Base-by-base conservation (phyloP, 2,329 filamentous ascomycete species). In the Blumeria graminis region DNA sequence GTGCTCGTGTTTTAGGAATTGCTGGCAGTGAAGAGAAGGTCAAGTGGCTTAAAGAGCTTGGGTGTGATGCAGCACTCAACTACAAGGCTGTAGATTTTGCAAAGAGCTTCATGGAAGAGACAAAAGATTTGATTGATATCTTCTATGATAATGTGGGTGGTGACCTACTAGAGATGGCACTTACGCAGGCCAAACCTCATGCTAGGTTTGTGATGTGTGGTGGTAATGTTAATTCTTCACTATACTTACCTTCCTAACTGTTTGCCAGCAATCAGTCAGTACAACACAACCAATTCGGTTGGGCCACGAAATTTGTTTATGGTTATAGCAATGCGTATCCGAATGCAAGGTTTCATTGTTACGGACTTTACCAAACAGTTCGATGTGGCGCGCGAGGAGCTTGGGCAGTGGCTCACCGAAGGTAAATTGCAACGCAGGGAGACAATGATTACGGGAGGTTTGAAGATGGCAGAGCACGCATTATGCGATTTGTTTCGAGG, bases 71-170 rank as follows among this genome's bases (percentile, higher is more conserved):
- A 9, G 81, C 78, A 0, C 63, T 86, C 57, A 82, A 86, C 68
- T 86, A 86, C 70, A 85, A 85, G 71, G 74, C 74, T 48, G 61
- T 70, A 13, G 75, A 78, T 57, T 85, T 83, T 65, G 72, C 69
- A 62, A 67, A 73, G 58, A 72, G 80, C 66, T 76, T 86, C 63
- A 72, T 73, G 60, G 74, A 73, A 45, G 78, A 76, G 4, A 84
- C 80, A 6, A 74, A 71, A 61, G 63, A 75, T 59, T 72, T 73
- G 60, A 83, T 81, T 57, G 78, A 84, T 67, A 78, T 86, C 13
- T 86, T 79, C 68, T 86, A 79, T 66, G 82, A 86, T 68, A 86
- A 86, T 69, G 80, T 84, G 18, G 82, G 81, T 10, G 82, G 82
- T 6, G 79, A 84, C 59, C 81, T 86, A 56, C 71, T 86, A 34